phyloP scores from a whole-genome alignment of 805 yeast species.

The Yarrowia sp. region DNA sequence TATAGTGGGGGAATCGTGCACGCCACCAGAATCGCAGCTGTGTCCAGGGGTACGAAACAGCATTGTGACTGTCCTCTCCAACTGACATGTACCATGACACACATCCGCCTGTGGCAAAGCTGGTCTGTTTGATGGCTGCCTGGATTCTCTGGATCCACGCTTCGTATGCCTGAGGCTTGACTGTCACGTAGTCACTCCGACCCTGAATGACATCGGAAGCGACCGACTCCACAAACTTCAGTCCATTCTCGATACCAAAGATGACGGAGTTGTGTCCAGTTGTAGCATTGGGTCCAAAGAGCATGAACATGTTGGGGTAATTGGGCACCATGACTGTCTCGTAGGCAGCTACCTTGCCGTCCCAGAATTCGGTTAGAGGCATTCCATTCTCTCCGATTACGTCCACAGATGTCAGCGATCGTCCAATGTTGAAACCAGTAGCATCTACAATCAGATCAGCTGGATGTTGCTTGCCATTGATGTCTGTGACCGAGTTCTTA shows the following conservation, averaged over 20 bases:
- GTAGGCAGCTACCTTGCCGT: slow-evolving; percentile 26
- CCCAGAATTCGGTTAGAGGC: slow-evolving; percentile 8
- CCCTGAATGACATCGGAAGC: slow-evolving; percentile 23
- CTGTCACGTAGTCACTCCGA: slow-evolving; percentile 25
- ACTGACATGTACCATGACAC: slow-evolving; percentile 28
- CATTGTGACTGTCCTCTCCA: slow-evolving; percentile 21
- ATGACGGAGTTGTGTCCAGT: slow-evolving; percentile 29
- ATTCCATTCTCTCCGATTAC: slow-evolving; percentile 25
- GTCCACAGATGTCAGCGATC: slow-evolving; percentile 16
- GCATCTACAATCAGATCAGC: slow-evolving; percentile 30
- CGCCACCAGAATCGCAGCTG: slow-evolving; percentile 28
- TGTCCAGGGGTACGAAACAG: slow-evolving; percentile 28
- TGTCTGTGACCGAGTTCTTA: slow-evolving; percentile 27
- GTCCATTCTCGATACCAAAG: slow-evolving; percentile 28
- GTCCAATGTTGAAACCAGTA: slow-evolving; percentile 28
- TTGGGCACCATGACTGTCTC: slow-evolving; percentile 28
- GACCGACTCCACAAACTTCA: slow-evolving; percentile 27
- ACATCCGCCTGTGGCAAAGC: slow-evolving; percentile 28
- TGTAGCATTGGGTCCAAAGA: slow-evolving; percentile 29
- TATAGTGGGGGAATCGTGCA: slow-evolving; percentile 2
- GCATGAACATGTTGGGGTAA: slow-evolving; percentile 29
- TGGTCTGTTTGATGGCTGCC: slow-evolving; percentile 19
- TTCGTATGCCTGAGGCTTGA: slow-evolving; percentile 27
- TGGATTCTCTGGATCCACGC: slow-evolving; percentile 26
- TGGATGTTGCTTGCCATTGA: slow-evolving; percentile 27